phyloP scores from a whole-genome alignment of 176 grass and related monocot species.

The Zizania latifolia region DNA sequence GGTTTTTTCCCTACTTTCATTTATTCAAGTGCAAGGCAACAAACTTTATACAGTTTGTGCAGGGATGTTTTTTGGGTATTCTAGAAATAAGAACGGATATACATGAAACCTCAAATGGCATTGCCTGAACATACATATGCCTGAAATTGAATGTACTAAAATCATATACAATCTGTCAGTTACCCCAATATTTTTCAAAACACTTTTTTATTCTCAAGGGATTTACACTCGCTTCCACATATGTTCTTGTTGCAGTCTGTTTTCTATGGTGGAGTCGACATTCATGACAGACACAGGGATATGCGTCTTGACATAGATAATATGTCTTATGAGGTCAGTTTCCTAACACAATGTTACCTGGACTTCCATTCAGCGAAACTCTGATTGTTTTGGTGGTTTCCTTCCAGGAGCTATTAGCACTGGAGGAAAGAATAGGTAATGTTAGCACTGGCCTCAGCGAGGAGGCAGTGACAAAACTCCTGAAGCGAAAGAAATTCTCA shows the following conservation, averaged over 20 bases:
- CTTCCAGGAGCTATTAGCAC: constrained; percentile 60
- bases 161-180: too few relatives aligned
- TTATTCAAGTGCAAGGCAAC: too few relatives aligned
- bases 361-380: constrained; percentile 5
- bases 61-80: too few relatives aligned
- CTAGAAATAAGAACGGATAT: too few relatives aligned
- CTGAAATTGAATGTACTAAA: neutral
- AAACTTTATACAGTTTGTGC: too few relatives aligned
- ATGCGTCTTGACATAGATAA: constrained; percentile 78
- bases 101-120: neutral
- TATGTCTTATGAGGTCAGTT: constrained; percentile 80
- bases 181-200: neutral
- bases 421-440: constrained; percentile 75
- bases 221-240: constrained; percentile 17
- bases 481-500: constrained; percentile 56
- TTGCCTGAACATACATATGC: neutral
- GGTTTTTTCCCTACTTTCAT: neutral
- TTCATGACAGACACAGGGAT: constrained; percentile 65
- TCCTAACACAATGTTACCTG: neutral
- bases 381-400: constrained; percentile 4
- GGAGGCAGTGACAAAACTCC: constrained; percentile 33
- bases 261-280: constrained; percentile 42
- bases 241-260: constrained; percentile 45
- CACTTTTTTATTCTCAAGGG: neutral
- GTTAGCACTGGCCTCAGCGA: constrained; percentile 65